These are phyloP conservation scores for Colletotrichum australisinense DNA, from an alignment of 2,329 filamentous ascomycete genomes.

Conservation along the genomic window DNA sequence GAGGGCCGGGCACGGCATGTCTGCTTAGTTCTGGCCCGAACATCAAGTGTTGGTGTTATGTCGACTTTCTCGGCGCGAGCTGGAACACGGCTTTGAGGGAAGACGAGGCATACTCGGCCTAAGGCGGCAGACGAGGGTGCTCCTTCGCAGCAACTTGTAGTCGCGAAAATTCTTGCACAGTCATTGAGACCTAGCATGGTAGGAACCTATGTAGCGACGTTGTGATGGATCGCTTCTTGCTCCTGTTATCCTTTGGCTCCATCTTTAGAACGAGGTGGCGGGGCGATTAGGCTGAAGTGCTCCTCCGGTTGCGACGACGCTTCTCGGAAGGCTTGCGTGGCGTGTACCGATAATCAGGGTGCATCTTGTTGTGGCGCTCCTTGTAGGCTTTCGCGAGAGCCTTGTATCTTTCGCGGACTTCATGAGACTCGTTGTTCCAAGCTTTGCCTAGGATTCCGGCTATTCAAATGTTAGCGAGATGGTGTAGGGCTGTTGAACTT, in stretches of 20 bases:
- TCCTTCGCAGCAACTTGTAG: not conserved
- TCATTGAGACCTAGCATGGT: not conserved
- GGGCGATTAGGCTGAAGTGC: not conserved
- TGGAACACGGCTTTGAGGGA: not conserved
- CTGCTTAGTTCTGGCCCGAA: not conserved
- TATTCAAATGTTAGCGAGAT: constrained; percentile 28
- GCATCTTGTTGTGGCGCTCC: constrained; percentile 40
- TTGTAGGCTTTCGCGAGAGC: constrained; percentile 40
- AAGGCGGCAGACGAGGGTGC: not conserved
- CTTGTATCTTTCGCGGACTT: constrained; percentile 35
- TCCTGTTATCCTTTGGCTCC: not conserved
- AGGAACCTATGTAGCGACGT: not conserved
- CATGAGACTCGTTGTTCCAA: constrained; percentile 43
- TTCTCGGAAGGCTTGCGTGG: constrained; percentile 47
- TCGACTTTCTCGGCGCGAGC: not conserved
- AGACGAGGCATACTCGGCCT: not conserved
- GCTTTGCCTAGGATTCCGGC: constrained; percentile 41
- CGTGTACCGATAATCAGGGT: constrained; percentile 53
- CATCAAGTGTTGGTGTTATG: not conserved
- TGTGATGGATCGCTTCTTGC: not conserved
- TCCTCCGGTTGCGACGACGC: constrained; percentile 26
- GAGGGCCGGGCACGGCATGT: not conserved
- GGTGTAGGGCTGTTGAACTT: too few relatives aligned
- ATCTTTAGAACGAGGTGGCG: not conserved
- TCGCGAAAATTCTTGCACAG: not conserved